Evolutionary conservation across 2,329 filamentous ascomycete genomes (phyloP).

Genomic region (Coniochaeta sp.): DNA sequence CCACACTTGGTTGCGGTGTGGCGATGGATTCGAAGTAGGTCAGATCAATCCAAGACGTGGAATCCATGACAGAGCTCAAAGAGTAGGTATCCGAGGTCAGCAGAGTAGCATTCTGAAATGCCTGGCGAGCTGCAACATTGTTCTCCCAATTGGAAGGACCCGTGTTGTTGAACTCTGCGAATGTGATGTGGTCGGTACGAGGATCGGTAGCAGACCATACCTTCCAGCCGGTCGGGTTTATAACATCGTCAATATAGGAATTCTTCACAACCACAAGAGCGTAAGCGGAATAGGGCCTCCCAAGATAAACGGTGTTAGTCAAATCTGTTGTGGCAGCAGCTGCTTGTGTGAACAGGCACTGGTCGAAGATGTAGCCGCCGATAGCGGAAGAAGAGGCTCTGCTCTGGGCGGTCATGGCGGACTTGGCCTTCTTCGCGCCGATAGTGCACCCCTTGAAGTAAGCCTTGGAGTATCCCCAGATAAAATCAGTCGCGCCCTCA

Average conservation of each 20-base stretch:
- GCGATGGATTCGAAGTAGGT: slow-evolving; percentile 15
- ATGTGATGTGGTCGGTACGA: slow-evolving; percentile 37
- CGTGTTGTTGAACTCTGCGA: slow-evolving; percentile 45
- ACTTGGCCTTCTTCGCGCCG: slow-evolving; percentile 10
- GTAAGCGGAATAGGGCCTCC: slow-evolving; percentile 43
- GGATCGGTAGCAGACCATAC: slow-evolving; percentile 29
- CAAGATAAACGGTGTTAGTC: slow-evolving; percentile 35
- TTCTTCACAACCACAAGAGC: slow-evolving; percentile 44
- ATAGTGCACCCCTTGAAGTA: too few species aligned
- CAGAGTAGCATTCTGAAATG: slow-evolving; percentile 14
- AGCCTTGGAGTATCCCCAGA: slow-evolving; percentile 4
- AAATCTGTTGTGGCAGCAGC: slow-evolving; percentile 24
- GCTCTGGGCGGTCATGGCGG: slow-evolving; percentile 35
- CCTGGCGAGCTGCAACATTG: slow-evolving; percentile 8
- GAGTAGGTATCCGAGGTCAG: slow-evolving; percentile 15
- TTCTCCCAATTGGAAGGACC: slow-evolving; percentile 31
- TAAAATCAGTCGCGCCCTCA: slow-evolving; percentile 16
- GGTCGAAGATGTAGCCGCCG: slow-evolving; percentile 31
- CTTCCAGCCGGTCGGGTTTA: slow-evolving; percentile 44
- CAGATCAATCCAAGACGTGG: slow-evolving; percentile 17
- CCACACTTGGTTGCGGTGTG: slow-evolving; percentile 7
- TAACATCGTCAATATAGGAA: slow-evolving; percentile 35
- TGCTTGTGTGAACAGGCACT: slow-evolving; percentile 41
- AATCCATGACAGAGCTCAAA: slow-evolving; percentile 14
- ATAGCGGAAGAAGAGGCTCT: slow-evolving; percentile 24